Base-by-base conservation (phyloP, 1,284 basidiomycete genomes). In the Anthracocystis panici-leucophaei region DNA sequence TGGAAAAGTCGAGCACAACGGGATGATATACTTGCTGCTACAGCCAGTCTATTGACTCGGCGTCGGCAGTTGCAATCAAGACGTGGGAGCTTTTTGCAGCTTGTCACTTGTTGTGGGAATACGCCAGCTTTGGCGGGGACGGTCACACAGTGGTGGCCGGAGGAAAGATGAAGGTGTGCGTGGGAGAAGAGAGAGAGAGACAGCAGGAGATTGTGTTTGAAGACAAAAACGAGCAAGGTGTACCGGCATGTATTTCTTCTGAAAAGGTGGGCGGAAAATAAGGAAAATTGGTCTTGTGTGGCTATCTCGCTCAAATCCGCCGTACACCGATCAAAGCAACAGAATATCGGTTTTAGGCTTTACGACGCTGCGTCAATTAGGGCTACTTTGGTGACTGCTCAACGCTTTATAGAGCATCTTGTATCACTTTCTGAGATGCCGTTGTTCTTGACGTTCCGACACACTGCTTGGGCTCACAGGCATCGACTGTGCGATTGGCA, bases 301-400 rank as follows among this genome's bases (percentile, higher is more conserved):
- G 16, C 23, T 25, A 4, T 42, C 40, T 41, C 11, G 44, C 44
- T 45, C 44, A 46, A 46, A 6, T n/a, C 44, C 5, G 44, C 44
- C 5, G 44, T 18, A 25, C 21, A 9, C 23, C 23, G 11, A 3
- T 23, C n/a, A n/a, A n/a, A n/a, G n/a, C n/a, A n/a, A n/a, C n/a
- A n/a, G n/a, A n/a, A n/a, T n/a, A n/a, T n/a, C 46, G 46, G 35
- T 38, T 45, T 48, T 48, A 48, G 25, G 46, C 46, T 48, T 42
- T n/a, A 42, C 41, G 35, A 42, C 41, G 16, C 40, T 20, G 14
- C 25, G 25, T 20, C 7, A 27, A 27, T 27, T 18, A 33, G 5
- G 33, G 33, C 33, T 12, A 11, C 12, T 29, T 29, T 29, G 44
- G 44, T 45, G 23, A 23, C 44, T 16, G 21, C 44, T 45, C 44